Percentiles rank a stretch among this genome's conserved stretches.
These are phyloP conservation scores for Tuber calosporum DNA, from an alignment of 495 filamentous ascomycete genomes.

Conservation along the genomic window DNA sequence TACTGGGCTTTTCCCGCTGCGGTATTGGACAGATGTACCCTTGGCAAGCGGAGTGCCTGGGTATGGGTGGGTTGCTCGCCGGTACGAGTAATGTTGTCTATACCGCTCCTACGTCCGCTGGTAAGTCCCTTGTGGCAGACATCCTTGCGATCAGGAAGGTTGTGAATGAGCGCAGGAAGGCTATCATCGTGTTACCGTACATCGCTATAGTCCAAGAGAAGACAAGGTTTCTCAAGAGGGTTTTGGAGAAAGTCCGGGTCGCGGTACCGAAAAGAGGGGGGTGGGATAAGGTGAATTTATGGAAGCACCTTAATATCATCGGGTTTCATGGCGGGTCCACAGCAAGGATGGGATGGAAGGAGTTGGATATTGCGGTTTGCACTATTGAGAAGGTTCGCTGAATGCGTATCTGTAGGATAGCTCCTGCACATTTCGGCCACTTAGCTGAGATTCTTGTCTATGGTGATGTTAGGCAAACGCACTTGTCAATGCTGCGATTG, in stretches of 20 bases:
- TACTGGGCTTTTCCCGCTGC: constrained; percentile 57
- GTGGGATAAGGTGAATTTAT: constrained; percentile 42
- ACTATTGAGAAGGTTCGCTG: constrained; percentile 70
- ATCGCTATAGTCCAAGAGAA: constrained; percentile 80
- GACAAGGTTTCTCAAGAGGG: constrained; percentile 64
- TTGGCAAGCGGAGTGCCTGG: constrained; percentile 75
- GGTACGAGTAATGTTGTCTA: constrained; percentile 70
- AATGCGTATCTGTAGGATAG: constrained; percentile 6
- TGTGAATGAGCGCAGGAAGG: constrained; percentile 60
- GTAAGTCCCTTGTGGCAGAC: constrained; percentile 58
- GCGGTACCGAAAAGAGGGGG: constrained; percentile 41
- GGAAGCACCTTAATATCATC: constrained; percentile 55
- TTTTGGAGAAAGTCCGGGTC: constrained; percentile 59
- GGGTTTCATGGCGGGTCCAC: constrained; percentile 72
- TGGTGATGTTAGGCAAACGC: constrained; percentile 57
- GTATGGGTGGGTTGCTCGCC: constrained; percentile 58
- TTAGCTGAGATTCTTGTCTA: constrained; percentile 25
- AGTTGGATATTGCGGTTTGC: constrained; percentile 73
- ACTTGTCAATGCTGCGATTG: constrained; percentile 68
- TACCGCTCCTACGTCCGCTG: constrained; percentile 76
- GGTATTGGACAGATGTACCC: constrained; percentile 67
- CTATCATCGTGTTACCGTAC: constrained; percentile 71
- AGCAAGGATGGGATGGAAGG: constrained; percentile 58
- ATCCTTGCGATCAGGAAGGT: constrained; percentile 67
- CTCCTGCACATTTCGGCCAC: constrained; percentile 9